These are phyloP conservation scores for Rutstroemia sp. DNA, from an alignment of 2,329 filamentous ascomycete species.

Conservation along the genomic window DNA sequence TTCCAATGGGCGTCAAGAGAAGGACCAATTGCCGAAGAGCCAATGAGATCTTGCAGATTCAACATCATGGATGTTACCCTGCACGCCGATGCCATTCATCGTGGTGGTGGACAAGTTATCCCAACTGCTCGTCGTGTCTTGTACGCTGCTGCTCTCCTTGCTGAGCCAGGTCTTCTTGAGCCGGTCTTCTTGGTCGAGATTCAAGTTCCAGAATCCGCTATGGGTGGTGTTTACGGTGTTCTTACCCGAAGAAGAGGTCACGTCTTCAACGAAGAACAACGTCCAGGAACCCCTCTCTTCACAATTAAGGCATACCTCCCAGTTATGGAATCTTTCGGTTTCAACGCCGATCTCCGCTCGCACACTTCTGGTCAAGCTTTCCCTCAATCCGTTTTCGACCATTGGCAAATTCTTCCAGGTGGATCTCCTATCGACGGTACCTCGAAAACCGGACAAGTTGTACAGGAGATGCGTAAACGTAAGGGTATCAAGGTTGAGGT, in stretches of 20 bases:
- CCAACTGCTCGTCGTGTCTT: slow-evolving; percentile 96
- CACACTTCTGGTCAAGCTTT: slow-evolving; percentile 96
- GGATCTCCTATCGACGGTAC: slow-evolving; percentile 81
- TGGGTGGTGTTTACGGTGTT: slow-evolving; percentile 99
- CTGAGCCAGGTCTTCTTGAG: slow-evolving; percentile 86
- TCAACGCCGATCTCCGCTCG: slow-evolving; percentile 93
- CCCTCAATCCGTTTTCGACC: slow-evolving; percentile 97
- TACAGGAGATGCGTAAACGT: slow-evolving; percentile 90
- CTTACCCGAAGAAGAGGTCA: slow-evolving; percentile 96
- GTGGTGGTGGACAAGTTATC: slow-evolving; percentile 98
- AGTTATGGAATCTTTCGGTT: slow-evolving; percentile 97
- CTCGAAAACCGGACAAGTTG: slow-evolving; percentile 75
- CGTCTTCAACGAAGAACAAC: slow-evolving; percentile 98
- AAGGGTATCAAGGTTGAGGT: slow-evolving; percentile 99
- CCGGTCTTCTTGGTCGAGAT: slow-evolving; percentile 99
- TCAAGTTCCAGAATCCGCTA: slow-evolving; percentile 95
- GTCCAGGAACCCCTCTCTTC: slow-evolving; percentile 97
- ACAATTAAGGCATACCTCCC: slow-evolving; percentile 97
- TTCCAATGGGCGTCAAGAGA: slow-evolving; percentile 99
- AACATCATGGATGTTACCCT: slow-evolving; percentile 99
- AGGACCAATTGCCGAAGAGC: slow-evolving; percentile 96
- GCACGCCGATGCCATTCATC: slow-evolving; percentile 98
- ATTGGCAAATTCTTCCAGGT: slow-evolving; percentile 95
- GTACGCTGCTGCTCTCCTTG: slow-evolving; percentile 86
- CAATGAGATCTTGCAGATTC: slow-evolving; percentile 94